Evolutionary conservation across 805 yeast genomes (phyloP), one percentile per base, ranked within the genome.

Genomic region (Naumovozyma dairenensis): DNA sequence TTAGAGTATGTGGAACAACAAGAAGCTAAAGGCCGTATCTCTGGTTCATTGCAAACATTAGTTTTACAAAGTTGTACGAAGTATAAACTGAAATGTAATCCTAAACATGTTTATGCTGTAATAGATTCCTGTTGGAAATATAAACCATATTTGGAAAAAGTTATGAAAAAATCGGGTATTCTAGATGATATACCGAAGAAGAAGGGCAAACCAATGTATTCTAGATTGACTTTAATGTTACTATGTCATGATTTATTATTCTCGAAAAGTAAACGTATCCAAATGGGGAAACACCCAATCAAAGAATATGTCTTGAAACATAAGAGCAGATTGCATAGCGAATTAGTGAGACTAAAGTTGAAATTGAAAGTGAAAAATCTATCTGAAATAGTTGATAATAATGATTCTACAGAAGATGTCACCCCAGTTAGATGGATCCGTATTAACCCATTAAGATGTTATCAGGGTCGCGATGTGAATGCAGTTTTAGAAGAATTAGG

Each of bases 61-160:
- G 66, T 77, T 4, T 68, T 75, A 48, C 70, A 65, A 28, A 65
- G 69, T 2, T 55, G 74, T 6, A 69, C 62, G 38, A 58, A 55
- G 28, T 65, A 63, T 35, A 65, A 63, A 45, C 53, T 78, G 36
- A 64, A 70, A 48, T 63, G 77, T 0, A 74, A 85, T 38, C 94
- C 96, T 1, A 83, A 81, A 48, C 96, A 89, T 51, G 61, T 87
- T 2, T 85, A 67, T 63, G 98, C 96, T 0, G 61, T 89, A 18
- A 85, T 86, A 16, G 66, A 76, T 21, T 81, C 94, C 4, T 74
- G 95, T 1, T 60, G 85, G 49, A 77, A 72, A 51, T 83, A 77
- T 56, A 75, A 74, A 46, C 77, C 74, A 10, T 75, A 72, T 44
- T 65, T 92, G 25, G 60, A 63, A 31, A 67, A 67, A 22, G 68